A percentile compares a stretch with the other conserved stretches of the same genome.
Conservation (phyloP, 371 early-diverging fungal species). For the Scutellospora calospora region DNA sequence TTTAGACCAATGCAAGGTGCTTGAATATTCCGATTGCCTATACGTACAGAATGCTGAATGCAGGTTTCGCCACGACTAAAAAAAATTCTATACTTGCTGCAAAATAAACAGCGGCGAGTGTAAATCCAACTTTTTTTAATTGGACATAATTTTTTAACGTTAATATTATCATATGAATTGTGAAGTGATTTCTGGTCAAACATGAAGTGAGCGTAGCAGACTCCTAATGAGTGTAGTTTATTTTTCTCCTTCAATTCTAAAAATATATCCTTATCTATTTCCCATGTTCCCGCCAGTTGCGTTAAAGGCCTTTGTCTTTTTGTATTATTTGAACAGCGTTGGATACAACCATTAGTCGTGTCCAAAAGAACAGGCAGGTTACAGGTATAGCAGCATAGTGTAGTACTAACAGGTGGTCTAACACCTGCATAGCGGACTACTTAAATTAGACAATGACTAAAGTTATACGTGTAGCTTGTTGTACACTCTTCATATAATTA, state of each 20-base stretch:
- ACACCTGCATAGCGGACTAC: no score
- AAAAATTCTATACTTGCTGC: not conserved
- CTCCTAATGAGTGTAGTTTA: not conserved
- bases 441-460: no score
- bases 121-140: not conserved
- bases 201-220: not conserved
- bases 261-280: not conserved
- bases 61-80: not conserved
- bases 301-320: not conserved
- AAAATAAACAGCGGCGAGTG: not conserved
- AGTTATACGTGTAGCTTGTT: no score
- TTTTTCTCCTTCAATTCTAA: not conserved
- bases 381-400: no score
- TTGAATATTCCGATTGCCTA: not conserved
- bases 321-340: not conserved
- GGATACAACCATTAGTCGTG: not conserved
- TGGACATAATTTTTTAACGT: not conserved
- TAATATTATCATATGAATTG: not conserved
- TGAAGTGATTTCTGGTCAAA: slow-evolving; percentile 6
- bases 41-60: not conserved
- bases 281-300: slow-evolving; percentile 2
- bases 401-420: no score
- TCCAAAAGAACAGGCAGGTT: slow-evolving; percentile 7
- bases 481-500: no score
- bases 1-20: no score